These are phyloP conservation scores for Kockiozyma suomiensis DNA, from an alignment of 805 yeast species.

Conservation along the genomic window DNA sequence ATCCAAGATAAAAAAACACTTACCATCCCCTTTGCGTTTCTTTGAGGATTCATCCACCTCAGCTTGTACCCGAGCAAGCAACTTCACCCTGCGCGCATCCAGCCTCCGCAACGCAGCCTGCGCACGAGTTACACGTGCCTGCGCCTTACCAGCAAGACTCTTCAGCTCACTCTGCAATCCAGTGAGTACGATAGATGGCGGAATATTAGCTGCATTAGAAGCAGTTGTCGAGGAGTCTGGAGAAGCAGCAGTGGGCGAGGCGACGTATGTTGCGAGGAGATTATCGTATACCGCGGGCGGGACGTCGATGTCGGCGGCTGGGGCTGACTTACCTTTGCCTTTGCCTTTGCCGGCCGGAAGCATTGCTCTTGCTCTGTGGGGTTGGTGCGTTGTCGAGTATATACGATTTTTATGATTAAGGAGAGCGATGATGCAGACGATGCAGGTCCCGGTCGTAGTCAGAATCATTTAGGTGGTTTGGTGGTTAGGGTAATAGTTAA, in stretches of 20 bases:
- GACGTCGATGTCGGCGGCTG: constrained; percentile 8
- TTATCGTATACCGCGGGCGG: constrained; percentile 15
- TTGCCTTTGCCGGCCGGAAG: constrained; percentile 29
- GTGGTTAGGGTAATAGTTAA: background rate
- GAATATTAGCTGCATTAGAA: constrained; percentile 3
- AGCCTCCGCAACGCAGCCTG: constrained; percentile 12
- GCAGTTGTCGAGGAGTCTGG: background rate
- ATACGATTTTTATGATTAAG: too few relatives aligned
- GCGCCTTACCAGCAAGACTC: constrained; percentile 17
- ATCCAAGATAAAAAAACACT: background rate
- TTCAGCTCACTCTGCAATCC: constrained; percentile 21
- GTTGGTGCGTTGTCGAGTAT: too few relatives aligned
- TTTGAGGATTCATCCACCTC: background rate
- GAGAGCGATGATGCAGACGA: too few relatives aligned
- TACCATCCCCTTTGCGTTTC: background rate
- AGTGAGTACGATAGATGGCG: constrained; percentile 10
- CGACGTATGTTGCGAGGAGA: constrained; percentile 8
- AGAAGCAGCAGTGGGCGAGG: constrained; percentile 1
- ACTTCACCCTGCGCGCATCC: constrained; percentile 12
- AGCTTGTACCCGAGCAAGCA: constrained; percentile 7
- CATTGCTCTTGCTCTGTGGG: background rate
- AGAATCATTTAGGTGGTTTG: background rate
- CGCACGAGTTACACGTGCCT: constrained; percentile 15
- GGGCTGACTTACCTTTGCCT: constrained; percentile 26
- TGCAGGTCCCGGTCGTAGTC: too few relatives aligned